Percentiles rank a stretch among this genome's conserved stretches.
These are phyloP conservation scores for Exsudoporus frostii DNA, from an alignment of 768 basidiomycete genomes.

Conservation along the genomic window DNA sequence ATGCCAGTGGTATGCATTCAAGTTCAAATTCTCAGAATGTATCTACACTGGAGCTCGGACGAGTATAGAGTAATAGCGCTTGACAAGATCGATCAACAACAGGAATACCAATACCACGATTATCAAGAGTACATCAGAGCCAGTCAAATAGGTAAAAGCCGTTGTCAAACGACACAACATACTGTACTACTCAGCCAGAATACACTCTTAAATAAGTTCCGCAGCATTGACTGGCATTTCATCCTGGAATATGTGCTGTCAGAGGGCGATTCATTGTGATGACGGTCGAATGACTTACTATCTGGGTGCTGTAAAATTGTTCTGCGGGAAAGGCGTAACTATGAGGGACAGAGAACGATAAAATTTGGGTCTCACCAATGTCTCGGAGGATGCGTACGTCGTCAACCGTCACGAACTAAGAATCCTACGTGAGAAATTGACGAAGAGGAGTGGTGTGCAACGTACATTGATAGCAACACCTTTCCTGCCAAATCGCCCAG, in stretches of 20 bases:
- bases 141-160: constrained; percentile 1
- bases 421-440: constrained; percentile 15
- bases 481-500: constrained; percentile 97
- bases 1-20: no score
- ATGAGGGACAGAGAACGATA: constrained; percentile 2
- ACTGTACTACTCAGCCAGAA: not conserved
- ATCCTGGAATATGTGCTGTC: constrained; percentile 51
- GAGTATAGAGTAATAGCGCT: not conserved
- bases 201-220: constrained; percentile 75
- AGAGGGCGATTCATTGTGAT: constrained; percentile 12
- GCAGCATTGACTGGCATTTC: constrained; percentile 99
- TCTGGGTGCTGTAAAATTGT: constrained; percentile 96
- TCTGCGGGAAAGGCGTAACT: constrained; percentile 43
- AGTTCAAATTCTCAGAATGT: no score
- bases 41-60: no score
- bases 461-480: constrained; percentile 98
- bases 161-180: constrained; percentile 2
- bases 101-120: constrained; percentile 9
- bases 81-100: constrained; percentile 4
- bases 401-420: constrained; percentile 87
- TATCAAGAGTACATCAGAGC: constrained; percentile 15
- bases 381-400: constrained; percentile 96
- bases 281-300: constrained; percentile 47
- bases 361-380: constrained; percentile 63
- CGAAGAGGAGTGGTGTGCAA: constrained; percentile 11